Conservation (phyloP, 2,329 filamentous ascomycete species). For the Phialophora expanda region DNA sequence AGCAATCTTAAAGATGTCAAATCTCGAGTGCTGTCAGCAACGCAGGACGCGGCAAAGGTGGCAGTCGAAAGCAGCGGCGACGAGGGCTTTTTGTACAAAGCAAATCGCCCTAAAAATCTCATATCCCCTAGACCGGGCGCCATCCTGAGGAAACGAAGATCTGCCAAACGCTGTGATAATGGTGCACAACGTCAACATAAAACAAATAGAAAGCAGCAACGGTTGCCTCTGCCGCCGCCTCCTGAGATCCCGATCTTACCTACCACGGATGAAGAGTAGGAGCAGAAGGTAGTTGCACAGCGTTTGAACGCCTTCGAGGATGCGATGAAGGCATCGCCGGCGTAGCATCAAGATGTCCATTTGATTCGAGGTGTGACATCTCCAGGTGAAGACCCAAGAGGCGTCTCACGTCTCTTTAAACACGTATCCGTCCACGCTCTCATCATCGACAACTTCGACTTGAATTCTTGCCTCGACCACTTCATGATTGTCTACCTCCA, state of each 20-base stretch:
- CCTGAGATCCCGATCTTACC: slow-evolving; percentile 37
- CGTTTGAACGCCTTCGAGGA: background rate
- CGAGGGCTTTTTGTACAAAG: slow-evolving; percentile 18
- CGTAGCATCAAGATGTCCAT: background rate
- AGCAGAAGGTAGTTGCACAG: background rate
- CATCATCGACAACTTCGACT: slow-evolving; percentile 74
- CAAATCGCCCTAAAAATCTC: background rate
- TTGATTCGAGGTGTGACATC: slow-evolving; percentile 1
- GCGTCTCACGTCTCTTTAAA: slow-evolving; percentile 70
- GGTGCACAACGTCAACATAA: background rate
- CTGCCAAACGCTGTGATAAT: background rate
- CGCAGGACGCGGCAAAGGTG: background rate
- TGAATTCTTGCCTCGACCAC: slow-evolving; percentile 83
- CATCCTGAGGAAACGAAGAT: slow-evolving; percentile 3
- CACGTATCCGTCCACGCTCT: slow-evolving; percentile 73
- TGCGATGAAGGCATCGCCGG: background rate
- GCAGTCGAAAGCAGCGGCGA: slow-evolving; percentile 27
- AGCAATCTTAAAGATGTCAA: background rate
- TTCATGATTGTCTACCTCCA: slow-evolving; percentile 80
- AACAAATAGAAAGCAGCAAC: slow-evolving; percentile 4
- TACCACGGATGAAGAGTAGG: slow-evolving; percentile 31
- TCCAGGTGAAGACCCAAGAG: slow-evolving; percentile 4
- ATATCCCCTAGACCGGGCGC: background rate
- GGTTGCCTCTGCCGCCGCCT: slow-evolving; percentile 32
- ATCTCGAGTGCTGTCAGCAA: slow-evolving; percentile 22